Evolutionary conservation across 1,139 yeast species (phyloP).

Genomic region (Ogataea hybrid): DNA sequence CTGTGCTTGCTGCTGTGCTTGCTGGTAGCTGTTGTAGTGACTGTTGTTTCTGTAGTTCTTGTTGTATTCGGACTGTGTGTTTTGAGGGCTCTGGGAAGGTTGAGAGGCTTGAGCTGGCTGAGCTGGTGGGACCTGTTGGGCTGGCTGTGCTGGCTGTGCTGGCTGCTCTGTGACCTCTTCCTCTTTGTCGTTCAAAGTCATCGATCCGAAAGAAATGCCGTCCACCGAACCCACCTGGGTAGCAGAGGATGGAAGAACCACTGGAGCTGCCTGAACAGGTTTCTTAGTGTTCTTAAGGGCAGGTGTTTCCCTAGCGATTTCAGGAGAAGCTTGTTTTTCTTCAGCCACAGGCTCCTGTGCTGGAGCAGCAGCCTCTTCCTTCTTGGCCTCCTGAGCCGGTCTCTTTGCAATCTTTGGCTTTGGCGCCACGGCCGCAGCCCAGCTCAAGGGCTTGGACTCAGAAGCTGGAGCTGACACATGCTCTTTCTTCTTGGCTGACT

Average conservation of each 20-base stretch:
- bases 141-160: conserved; percentile 5
- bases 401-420: conserved; percentile 33
- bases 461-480: conserved; percentile 15
- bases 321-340: conserved; percentile 12
- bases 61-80: conserved; percentile 11
- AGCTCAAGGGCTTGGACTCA: conserved; percentile 40
- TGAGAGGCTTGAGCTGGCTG: neutral
- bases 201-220: conserved; percentile 71
- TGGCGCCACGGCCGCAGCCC: conserved; percentile 64
- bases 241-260: conserved; percentile 60
- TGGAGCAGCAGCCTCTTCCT: conserved; percentile 17
- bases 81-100: conserved; percentile 3
- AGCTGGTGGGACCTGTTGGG: neutral
- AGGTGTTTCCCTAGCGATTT: conserved; percentile 6
- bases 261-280: conserved; percentile 42
- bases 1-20: conserved; percentile 21
- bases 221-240: conserved; percentile 51
- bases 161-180: conserved; percentile 26
- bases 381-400: conserved; percentile 17
- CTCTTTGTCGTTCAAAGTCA: conserved; percentile 50
- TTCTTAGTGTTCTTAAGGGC: conserved; percentile 22
- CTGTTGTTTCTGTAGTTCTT: conserved; percentile 18
- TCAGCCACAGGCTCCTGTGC: conserved; percentile 13
- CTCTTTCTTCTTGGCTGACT: conserved; percentile 12
- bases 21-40: conserved; percentile 26